A percentile compares a stretch with the other conserved stretches of the same genome.
These are phyloP conservation scores for Carex pumila DNA, from an alignment of 176 grass and related monocot species.

Conservation along the genomic window DNA sequence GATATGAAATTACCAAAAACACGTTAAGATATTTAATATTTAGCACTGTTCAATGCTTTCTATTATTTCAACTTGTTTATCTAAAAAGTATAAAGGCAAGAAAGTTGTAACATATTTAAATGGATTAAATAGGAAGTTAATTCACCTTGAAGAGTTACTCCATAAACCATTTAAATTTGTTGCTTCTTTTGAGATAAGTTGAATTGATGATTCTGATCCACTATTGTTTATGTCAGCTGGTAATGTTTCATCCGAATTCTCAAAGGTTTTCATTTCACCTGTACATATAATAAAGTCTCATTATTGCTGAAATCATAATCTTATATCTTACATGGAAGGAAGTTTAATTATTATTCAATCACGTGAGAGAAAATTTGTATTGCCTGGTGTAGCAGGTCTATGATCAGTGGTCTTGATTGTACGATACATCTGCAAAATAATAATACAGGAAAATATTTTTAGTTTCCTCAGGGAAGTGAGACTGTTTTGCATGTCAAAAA, in stretches of 20 bases:
- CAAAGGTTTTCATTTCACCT: slow-evolving; percentile 54
- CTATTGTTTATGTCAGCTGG: slow-evolving; percentile 33
- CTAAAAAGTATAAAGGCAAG: not conserved
- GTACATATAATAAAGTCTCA: slow-evolving; percentile 2
- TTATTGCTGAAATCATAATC: not conserved
- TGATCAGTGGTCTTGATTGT: slow-evolving; percentile 93
- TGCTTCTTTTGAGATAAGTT: slow-evolving; percentile 34
- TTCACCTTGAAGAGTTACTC: slow-evolving; percentile 70
- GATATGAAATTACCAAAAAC: not conserved
- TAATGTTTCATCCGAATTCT: slow-evolving; percentile 59
- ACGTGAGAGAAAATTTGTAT: slow-evolving; percentile 20
- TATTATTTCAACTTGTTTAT: not conserved
- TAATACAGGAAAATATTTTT: not conserved
- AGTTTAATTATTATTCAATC: not conserved
- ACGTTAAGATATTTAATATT: not conserved
- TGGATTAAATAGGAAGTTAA: not conserved
- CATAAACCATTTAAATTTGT: slow-evolving; percentile 48
- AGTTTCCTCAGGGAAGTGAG: not conserved
- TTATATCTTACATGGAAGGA: not conserved
- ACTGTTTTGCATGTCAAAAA: not conserved
- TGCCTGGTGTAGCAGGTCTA: slow-evolving; percentile 43
- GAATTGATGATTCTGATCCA: slow-evolving; percentile 64
- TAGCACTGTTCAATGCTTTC: not conserved
- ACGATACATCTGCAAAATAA: slow-evolving; percentile 73
- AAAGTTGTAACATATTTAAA: not conserved